Base-by-base conservation (phyloP, 2,329 filamentous ascomycete species). In the Fusarium graminum region DNA sequence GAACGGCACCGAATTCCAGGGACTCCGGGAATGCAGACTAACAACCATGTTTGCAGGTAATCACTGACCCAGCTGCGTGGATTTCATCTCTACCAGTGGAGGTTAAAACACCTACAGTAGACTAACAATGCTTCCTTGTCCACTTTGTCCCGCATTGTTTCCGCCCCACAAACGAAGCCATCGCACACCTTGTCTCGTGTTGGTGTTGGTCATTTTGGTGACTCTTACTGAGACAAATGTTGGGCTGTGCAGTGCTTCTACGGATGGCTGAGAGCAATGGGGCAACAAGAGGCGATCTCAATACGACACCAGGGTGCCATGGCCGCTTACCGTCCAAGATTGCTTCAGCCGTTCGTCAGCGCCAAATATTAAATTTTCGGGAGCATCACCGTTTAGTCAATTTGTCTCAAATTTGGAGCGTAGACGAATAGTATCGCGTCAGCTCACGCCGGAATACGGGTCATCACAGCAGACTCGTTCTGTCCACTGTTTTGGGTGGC, bases 391-490 rank as follows among this genome's bases (percentile, higher is more conserved):
- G 46, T 62, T 57, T 63, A 57, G 56, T 59, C 52, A 59, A 32
- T 50, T 42, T 66, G 63, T 68, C 65, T 68, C 65, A 61, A 40
- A 46, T 57, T 46, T 47, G 39, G 13, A n/a, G 44, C 25, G 28
- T 44, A 58, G 51, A 17, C 65, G 55, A 60, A 69, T 68, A 39
- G 52, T 52, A 51, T 68, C 57, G 65, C 56, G 45, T 63, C 52
- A 56, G 38, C 56, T 58, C 52, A 57, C 43, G 60, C 53, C 55
- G 51, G 52, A 52, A 53, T 29, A 64, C 40, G 29, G 56, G 52
- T 17, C 58, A 57, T 51, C 51, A 68, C 61, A 66, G 38, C 14
- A 52, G 55, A 42, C 43, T 45, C 52, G 32, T 50, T 52, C 65
- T 47, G 39, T 53, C 52, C 28, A 52, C 62, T 69, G 45, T 67